Evolutionary conservation across 2,329 filamentous ascomycete species (phyloP).

Genomic region (Penicillium sp.): DNA sequence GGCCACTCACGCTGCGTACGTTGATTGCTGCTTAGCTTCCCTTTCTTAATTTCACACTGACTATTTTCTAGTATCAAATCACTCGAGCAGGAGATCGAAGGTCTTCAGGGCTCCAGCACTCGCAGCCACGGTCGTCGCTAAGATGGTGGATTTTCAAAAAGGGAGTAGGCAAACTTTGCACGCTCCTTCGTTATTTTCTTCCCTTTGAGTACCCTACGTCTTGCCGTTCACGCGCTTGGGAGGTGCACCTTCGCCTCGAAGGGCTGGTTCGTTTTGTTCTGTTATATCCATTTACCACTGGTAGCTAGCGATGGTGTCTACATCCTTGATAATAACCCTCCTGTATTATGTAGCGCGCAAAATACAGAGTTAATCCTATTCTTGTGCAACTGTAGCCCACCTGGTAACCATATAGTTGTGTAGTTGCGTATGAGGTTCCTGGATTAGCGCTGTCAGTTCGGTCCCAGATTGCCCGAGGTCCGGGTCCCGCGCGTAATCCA

Average conservation of each 20-base stretch:
- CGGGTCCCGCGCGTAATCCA: not conserved
- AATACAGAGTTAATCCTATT: slow-evolving; percentile 39
- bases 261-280: slow-evolving; percentile 32
- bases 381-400: not conserved
- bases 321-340: slow-evolving; percentile 43
- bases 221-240: slow-evolving; percentile 31
- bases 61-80: slow-evolving; percentile 46
- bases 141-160: slow-evolving; percentile 27
- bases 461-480: slow-evolving; percentile 13
- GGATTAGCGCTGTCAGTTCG: slow-evolving; percentile 2
- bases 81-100: slow-evolving; percentile 82
- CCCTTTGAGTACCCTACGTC: slow-evolving; percentile 38
- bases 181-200: slow-evolving; percentile 33
- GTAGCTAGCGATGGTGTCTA: slow-evolving; percentile 44
- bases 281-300: slow-evolving; percentile 39
- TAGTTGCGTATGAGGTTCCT: not conserved
- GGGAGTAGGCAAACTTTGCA: slow-evolving; percentile 27
- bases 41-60: slow-evolving; percentile 23
- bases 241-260: slow-evolving; percentile 30
- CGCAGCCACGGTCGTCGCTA: slow-evolving; percentile 93
- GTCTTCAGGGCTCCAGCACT: slow-evolving; percentile 84
- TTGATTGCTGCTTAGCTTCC: slow-evolving; percentile 11
- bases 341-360: slow-evolving; percentile 40
- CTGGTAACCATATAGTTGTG: not conserved
- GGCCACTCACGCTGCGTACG: slow-evolving; percentile 80